phyloP scores from a whole-genome alignment of 148 eudicot species.

The Fallopia convolvulus region DNA sequence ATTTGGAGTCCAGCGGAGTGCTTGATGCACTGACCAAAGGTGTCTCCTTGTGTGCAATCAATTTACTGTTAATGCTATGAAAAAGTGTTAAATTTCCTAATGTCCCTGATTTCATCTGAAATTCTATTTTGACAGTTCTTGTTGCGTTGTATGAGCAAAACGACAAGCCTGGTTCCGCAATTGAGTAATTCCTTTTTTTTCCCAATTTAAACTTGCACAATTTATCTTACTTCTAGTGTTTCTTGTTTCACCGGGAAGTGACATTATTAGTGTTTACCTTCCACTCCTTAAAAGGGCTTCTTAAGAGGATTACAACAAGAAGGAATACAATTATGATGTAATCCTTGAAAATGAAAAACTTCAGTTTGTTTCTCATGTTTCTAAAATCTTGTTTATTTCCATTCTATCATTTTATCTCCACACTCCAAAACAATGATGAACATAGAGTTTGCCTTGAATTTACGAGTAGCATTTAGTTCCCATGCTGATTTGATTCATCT shows the following conservation, averaged over 20 bases:
- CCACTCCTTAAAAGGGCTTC: neutral
- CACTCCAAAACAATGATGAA: neutral
- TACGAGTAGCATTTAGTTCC: neutral
- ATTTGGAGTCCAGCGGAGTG: slow-evolving; percentile 82
- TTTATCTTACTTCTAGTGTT: neutral
- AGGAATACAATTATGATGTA: neutral
- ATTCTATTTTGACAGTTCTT: slow-evolving; percentile 41
- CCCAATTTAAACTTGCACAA: neutral
- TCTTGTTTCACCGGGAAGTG: neutral
- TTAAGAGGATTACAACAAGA: neutral
- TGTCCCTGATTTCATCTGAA: neutral
- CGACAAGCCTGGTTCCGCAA: slow-evolving; percentile 72
- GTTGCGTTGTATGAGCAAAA: slow-evolving; percentile 91
- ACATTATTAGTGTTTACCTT: neutral
- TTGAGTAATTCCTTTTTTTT: slow-evolving; percentile 52
- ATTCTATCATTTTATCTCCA: neutral
- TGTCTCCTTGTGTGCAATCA: slow-evolving; percentile 12
- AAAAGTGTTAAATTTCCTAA: neutral
- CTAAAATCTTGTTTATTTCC: neutral
- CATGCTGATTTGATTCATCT: neutral
- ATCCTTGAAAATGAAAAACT: neutral
- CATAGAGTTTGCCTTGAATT: neutral
- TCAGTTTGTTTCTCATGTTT: neutral
- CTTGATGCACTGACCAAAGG: slow-evolving; percentile 92
- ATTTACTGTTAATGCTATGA: neutral